Conservation (phyloP, 352 stramenopile species). For the Phytophthora podocarpi region DNA sequence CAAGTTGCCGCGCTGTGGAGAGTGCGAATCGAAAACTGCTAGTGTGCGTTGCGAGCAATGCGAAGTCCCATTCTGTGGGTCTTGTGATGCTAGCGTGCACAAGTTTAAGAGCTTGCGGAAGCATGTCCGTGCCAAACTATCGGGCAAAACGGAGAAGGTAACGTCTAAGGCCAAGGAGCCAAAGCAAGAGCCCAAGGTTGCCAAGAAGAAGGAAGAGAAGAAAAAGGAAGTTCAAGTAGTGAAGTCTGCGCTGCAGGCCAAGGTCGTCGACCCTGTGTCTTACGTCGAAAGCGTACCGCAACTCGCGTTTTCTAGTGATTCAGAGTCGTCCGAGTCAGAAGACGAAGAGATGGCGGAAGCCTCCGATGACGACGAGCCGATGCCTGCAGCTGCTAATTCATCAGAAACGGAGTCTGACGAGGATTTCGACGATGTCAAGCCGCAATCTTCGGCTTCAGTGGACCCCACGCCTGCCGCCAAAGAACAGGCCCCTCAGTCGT, state of each 20-base stretch:
- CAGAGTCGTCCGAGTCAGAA: slow-evolving; percentile 38
- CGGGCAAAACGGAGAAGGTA: slow-evolving; percentile 4
- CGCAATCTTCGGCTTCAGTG: not conserved
- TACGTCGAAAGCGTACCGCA: slow-evolving; percentile 69
- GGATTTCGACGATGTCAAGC: slow-evolving; percentile 39
- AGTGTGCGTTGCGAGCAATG: slow-evolving; percentile 62
- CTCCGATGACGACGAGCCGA: slow-evolving; percentile 20
- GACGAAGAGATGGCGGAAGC: slow-evolving; percentile 29
- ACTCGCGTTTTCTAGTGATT: slow-evolving; percentile 58
- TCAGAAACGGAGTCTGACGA: slow-evolving; percentile 32
- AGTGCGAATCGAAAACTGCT: slow-evolving; percentile 51
- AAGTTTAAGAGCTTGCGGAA: slow-evolving; percentile 74
- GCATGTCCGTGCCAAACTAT: slow-evolving; percentile 43
- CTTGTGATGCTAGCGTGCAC: slow-evolving; percentile 67
- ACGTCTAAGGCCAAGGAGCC: slow-evolving; percentile 24
- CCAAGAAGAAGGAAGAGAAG: slow-evolving; percentile 17
- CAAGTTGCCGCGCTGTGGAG: slow-evolving; percentile 45
- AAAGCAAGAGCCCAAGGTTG: not conserved
- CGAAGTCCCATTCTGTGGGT: slow-evolving; percentile 54
- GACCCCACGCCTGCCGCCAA: not conserved
- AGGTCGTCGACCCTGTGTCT: slow-evolving; percentile 6
- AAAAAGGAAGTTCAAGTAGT: slow-evolving; percentile 15
- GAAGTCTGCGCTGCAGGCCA: slow-evolving; percentile 9
- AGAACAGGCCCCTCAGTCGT: not conserved
- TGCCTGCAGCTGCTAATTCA: not conserved